These are phyloP conservation scores for Thoreauomyces humboldtii DNA, from an alignment of 192 early-diverging fungal genomes.

Conservation along the genomic window DNA sequence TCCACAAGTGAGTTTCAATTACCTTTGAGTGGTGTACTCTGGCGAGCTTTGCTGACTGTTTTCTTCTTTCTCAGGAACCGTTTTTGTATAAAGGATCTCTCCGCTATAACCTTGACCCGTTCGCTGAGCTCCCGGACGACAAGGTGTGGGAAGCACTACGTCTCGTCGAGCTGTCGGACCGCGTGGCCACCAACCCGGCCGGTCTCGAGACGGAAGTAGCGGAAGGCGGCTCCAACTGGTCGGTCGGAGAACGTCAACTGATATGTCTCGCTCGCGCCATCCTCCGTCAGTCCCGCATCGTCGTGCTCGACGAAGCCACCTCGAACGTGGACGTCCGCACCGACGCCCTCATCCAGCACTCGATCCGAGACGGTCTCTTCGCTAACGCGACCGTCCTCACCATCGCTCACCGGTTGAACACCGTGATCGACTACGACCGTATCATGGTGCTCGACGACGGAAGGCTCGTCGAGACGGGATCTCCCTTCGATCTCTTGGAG, in stretches of 20 bases:
- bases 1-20: too few species aligned
- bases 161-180: constrained; percentile 48
- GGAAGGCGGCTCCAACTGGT: constrained; percentile 75
- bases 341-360: constrained; percentile 43
- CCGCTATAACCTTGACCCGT: constrained; percentile 76
- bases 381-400: constrained; percentile 48
- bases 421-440: constrained; percentile 47
- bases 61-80: constrained; percentile 61
- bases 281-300: constrained; percentile 43
- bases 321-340: constrained; percentile 41
- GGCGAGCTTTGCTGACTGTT: constrained; percentile 46
- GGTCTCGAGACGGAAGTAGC: constrained; percentile 74
- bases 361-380: constrained; percentile 47
- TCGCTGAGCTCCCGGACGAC: constrained; percentile 55
- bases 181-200: constrained; percentile 1
- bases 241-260: constrained; percentile 80
- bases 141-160: constrained; percentile 69
- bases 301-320: constrained; percentile 54
- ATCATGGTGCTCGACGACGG: constrained; percentile 50
- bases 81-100: constrained; percentile 65
- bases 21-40: too few species aligned
- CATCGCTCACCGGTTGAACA: constrained; percentile 47
- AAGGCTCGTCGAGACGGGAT: constrained; percentile 50
- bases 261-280: constrained; percentile 75
- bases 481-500: constrained; percentile 44